Base-by-base conservation (phyloP, 2,329 filamentous ascomycete species). In the Colletotrichum tropicale region DNA sequence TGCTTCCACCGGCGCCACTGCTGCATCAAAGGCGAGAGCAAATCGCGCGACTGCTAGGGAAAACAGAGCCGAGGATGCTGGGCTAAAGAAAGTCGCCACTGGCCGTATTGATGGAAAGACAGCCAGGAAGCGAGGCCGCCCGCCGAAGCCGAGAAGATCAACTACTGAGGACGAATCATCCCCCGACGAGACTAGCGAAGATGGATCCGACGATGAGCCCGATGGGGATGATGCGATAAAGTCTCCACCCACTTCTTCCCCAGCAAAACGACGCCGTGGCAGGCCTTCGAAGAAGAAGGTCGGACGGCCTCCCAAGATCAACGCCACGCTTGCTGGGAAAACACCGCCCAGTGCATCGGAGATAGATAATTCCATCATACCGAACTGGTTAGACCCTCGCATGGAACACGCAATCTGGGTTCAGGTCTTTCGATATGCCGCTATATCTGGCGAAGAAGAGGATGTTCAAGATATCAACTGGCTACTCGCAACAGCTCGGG, bases 391-490 rank as follows among this genome's bases (percentile, higher is more conserved):
- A 73, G 88, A 87, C 26, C 87, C 84, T 4, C 81, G 82, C 36
- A 82, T 95, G 26, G 92, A 93, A 2, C 94, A 95, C 79, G 89
- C 92, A 61, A 88, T 95, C 18, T 91, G 96, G 78, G 85, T 92
- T 28, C 89, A 92, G 70, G 91, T 97, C 52, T 95, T 98, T 80
- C 85, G 90, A 62, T 92, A 91, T 82, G 93, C 94, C 13, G 91
- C 93, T 18, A 84, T 87, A 36, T 79, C 81, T 10, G 80, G 82
- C 2, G 81, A 85, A 7, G 74, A 76, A 36, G 56, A 76, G 8
- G 58, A 71, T 48, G 16, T 66, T 13, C 30, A 86, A 81, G 86
- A 87, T 80, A 88, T 87, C 15, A 87, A 88, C 79, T 95, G 93
- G 93, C 89, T 98, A 8, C 83, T 94, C 12, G 86, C 88, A n/a